Base-by-base conservation (phyloP, 768 basidiomycete genomes). In the Pulveroboletus sp. region DNA sequence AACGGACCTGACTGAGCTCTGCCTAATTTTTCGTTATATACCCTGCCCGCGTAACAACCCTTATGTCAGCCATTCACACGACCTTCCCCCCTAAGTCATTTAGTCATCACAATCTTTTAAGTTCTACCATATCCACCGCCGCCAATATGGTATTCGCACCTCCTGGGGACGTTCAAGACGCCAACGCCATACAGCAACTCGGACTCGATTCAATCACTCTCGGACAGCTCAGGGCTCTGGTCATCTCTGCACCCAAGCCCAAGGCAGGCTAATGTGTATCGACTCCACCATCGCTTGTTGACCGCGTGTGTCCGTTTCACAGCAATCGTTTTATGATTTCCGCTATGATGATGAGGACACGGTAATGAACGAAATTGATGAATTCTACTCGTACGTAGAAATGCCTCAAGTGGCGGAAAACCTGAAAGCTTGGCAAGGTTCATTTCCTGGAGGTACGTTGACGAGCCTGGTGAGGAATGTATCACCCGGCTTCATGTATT, bases 331-430 rank as follows among this genome's bases (percentile, higher is more conserved):
- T 59, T 96, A 89, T 68, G 91, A 93, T 73, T 96, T 88, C 70
- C 82, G 87, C 53, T 97, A 97, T 65, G 90, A 95, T 58, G 94
- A 98, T 67, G 93, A 95, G 63, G 92, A 96, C 68, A 93, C 90
- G 5, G 83, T 97, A 17, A 85, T 95, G 79, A 87, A 89, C 60
- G 96, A 99, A 67, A 85, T 99, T 32, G 90, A 97, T 50, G 96
- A 99, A 69, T 97, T 98, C 71, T 98, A 95, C 69, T 91, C 92
- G 19, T 99, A 96, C 69, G 84, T 92, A 53, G 95, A 97, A 73
- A 90, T 93, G 81, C 81, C 88, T 0, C 89, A 93, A 64, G 85
- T 93, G 19, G 82, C 81, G 3, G 89, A 91, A 73, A 91, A 92
- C 64, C 73, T 90, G 55, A 86, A 83, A 62, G 86, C 89, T 38